Evolutionary conservation across 2,329 filamentous ascomycete species (phyloP), one percentile per base, ranked within the genome.

Genomic region (Ramularia endophylla): DNA sequence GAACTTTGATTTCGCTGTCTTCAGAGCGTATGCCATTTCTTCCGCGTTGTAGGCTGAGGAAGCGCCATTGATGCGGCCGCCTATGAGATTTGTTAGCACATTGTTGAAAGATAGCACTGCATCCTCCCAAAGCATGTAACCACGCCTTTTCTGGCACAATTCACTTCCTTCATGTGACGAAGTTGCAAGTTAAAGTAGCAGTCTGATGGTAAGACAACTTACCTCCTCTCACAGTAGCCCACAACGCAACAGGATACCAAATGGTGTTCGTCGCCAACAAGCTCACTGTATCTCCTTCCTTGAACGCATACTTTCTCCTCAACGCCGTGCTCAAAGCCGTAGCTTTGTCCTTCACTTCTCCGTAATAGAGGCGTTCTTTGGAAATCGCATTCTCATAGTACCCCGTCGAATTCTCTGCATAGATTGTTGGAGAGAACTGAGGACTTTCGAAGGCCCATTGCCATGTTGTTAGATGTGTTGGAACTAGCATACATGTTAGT

Each of bases 171-270:
- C n/a, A 8, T n/a, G 29, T 32, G n/a, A 18, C 8, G 29, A 18
- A 6, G 29, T 6, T 6, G 8, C 8, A n/a, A 18, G n/a, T 7
- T 7, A 7, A 36, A 17, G 13, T 5, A 19, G 22, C 11, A 11
- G 6, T 25, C 6, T 19, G 16, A 18, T 16, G 17, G 19, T 29
- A 16, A 38, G 6, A 17, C 9, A 27, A 28, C 27, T 17, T 13
- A 36, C 53, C 52, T 7, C 48, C 56, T 22, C 73, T 67, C 4
- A 78, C 63, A 1, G 72, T 70, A 0, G 73, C 71, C 46, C 77
- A 72, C 65, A 82, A 74, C 13, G 75, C 77, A 4, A 81, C 72
- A 0, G 80, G 79, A 40, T 81, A 83, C 78, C 77, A 82, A 29
- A 83, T 73, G 3, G 75, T 77, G 51, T 83, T 83, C 8, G 72